phyloP scores from a whole-genome alignment of 2,329 filamentous ascomycete species.

The Aspergillus sp. region DNA sequence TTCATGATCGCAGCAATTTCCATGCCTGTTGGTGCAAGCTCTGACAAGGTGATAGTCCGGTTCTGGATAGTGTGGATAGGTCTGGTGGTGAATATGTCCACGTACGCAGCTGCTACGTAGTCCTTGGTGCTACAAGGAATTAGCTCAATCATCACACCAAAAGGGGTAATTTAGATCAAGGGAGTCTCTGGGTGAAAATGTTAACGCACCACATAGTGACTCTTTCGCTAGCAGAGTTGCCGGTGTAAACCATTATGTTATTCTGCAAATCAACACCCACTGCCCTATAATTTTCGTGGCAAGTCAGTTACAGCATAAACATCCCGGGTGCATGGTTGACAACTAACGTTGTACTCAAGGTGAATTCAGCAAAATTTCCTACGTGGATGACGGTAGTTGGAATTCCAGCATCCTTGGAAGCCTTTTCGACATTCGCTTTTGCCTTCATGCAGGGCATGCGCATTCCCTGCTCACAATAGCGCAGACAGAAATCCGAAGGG shows the following conservation, averaged over 20 bases:
- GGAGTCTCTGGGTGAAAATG: background rate
- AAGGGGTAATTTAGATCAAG: background rate
- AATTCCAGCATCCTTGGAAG: conserved; percentile 20
- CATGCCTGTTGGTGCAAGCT: conserved; percentile 16
- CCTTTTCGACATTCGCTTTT: conserved; percentile 18
- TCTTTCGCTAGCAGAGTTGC: conserved; percentile 8
- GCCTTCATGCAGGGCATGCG: conserved; percentile 9
- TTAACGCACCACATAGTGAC: conserved; percentile 22
- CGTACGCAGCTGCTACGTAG: conserved; percentile 23
- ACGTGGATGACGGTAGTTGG: conserved; percentile 15
- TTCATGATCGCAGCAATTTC: conserved; percentile 16
- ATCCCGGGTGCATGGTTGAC: background rate
- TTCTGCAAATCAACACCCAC: conserved; percentile 16
- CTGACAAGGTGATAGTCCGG: conserved; percentile 15
- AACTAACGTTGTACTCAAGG: conserved; percentile 16
- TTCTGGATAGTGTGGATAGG: conserved; percentile 14
- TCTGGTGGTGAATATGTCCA: conserved; percentile 17
- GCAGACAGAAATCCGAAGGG: conserved; percentile 18
- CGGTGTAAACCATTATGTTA: conserved; percentile 18
- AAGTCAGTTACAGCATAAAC: background rate
- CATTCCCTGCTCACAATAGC: conserved; percentile 19
- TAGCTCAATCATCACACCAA: no score
- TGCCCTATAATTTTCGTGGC: background rate
- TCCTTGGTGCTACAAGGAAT: conserved; percentile 11
- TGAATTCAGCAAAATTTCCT: conserved; percentile 22